phyloP scores from a whole-genome alignment of 2,329 filamentous ascomycete genomes.

The Microcyclosporella mali region DNA sequence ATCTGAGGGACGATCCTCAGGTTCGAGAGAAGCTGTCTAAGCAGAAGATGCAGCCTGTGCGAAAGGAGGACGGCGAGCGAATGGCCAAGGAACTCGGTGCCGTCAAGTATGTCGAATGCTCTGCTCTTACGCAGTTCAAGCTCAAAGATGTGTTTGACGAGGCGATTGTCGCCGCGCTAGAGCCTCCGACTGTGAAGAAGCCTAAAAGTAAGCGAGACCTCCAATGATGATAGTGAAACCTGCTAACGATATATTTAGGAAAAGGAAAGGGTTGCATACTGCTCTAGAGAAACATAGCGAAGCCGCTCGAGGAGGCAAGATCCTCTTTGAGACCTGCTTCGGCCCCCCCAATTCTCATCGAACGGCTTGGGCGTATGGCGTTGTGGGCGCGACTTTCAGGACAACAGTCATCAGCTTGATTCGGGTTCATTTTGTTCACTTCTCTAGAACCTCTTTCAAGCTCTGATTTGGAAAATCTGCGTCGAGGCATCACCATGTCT shows the following conservation, averaged over 20 bases:
- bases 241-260: slow-evolving; percentile 15
- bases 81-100: slow-evolving; percentile 98
- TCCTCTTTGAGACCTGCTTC: slow-evolving; percentile 13
- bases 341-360: background rate
- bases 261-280: slow-evolving; percentile 32
- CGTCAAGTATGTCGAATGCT: slow-evolving; percentile 98
- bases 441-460: too few species aligned
- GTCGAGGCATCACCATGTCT: too few species aligned
- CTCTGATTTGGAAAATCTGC: too few species aligned
- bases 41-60: slow-evolving; percentile 92
- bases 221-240: background rate
- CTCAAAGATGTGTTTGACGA: slow-evolving; percentile 99
- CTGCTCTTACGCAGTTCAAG: slow-evolving; percentile 95
- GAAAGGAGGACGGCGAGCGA: slow-evolving; percentile 84
- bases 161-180: slow-evolving; percentile 93
- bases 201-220: slow-evolving; percentile 26
- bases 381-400: slow-evolving; percentile 12
- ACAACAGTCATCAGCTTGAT: slow-evolving; percentile 3
- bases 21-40: slow-evolving; percentile 88
- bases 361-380: slow-evolving; percentile 17
- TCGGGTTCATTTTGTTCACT: background rate
- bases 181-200: slow-evolving; percentile 80
- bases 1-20: slow-evolving; percentile 81
- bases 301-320: slow-evolving; percentile 2
- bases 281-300: slow-evolving; percentile 20